A percentile compares a stretch with the other conserved stretches of the same genome.
Conservation (phyloP, 257 asterid species). For the Eustoma russellianum region DNA sequence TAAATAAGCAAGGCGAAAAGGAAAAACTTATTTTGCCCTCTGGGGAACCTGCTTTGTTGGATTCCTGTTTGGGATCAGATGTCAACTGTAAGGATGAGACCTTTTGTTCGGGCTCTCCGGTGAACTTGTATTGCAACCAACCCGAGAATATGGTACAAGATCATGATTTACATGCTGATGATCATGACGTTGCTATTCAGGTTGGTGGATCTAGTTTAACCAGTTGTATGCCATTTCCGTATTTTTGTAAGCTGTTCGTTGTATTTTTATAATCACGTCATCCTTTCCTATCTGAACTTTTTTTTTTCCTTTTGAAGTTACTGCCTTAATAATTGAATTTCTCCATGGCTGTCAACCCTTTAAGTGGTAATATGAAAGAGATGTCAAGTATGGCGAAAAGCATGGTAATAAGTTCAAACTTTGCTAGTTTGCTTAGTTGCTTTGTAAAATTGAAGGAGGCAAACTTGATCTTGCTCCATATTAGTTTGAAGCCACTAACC, state of each 20-base stretch:
- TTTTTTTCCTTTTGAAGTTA: no score
- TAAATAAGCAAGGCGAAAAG: constrained; percentile 7
- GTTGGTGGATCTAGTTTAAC: constrained; percentile 22
- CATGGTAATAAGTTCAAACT: no score
- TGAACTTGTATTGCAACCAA: constrained; percentile 21
- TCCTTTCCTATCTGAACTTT: background rate
- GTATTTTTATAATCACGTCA: background rate
- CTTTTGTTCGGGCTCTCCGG: constrained; percentile 21
- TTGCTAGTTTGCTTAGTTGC: no score
- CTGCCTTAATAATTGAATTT: no score
- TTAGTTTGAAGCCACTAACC: no score
- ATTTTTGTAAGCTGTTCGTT: background rate
- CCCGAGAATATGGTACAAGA: constrained; percentile 16
- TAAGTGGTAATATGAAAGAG: no score
- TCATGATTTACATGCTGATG: constrained; percentile 17
- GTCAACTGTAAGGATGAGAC: constrained; percentile 28
- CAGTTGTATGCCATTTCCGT: background rate
- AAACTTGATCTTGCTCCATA: no score
- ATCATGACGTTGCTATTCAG: constrained; percentile 33
- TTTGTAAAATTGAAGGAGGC: no score
- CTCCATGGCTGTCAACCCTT: no score
- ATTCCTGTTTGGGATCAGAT: constrained; percentile 11
- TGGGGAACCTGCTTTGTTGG: constrained; percentile 13
- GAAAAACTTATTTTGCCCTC: constrained; percentile 23
- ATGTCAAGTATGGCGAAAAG: no score